Evolutionary conservation across 1,284 basidiomycete genomes (phyloP).

Genomic region (Tausonia pullulans): DNA sequence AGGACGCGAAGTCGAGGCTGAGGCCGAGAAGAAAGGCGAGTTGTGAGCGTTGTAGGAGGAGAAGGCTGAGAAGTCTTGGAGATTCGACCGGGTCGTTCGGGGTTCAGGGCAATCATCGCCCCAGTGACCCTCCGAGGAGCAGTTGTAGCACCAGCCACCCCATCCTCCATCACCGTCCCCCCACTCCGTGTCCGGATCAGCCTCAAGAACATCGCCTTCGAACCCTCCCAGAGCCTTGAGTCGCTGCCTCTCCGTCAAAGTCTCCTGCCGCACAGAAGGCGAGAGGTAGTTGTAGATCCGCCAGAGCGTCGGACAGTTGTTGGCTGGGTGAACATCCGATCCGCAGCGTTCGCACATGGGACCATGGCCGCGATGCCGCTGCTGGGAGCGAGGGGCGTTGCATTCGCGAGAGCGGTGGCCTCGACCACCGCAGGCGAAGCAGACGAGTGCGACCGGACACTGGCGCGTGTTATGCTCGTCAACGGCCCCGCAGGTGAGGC

Average conservation of each 20-base stretch:
- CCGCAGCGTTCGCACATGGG: constrained; percentile 67
- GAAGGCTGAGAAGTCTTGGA: constrained; percentile 61
- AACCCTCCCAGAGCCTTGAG: constrained; percentile 39
- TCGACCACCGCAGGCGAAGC: constrained; percentile 74
- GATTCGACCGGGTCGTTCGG: constrained; percentile 42
- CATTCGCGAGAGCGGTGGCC: constrained; percentile 75
- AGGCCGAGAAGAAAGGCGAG: constrained; percentile 12
- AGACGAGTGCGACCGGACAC: constrained; percentile 74
- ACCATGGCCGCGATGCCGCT: constrained; percentile 30
- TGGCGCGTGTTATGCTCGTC: constrained; percentile 71
- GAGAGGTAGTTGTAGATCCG: constrained; percentile 68
- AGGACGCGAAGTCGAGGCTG: neutral
- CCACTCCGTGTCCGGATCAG: constrained; percentile 24
- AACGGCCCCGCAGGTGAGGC: constrained; percentile 71
- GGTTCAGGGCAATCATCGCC: constrained; percentile 69
- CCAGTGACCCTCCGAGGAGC: constrained; percentile 64
- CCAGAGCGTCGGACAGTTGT: constrained; percentile 79
- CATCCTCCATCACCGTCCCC: constrained; percentile 33
- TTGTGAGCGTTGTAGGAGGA: constrained; percentile 48
- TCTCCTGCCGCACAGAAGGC: constrained; percentile 43
- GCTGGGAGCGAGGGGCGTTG: constrained; percentile 47
- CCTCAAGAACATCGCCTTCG: constrained; percentile 18
- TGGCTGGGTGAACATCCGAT: constrained; percentile 52
- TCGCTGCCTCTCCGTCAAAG: constrained; percentile 50
- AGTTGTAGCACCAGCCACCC: constrained; percentile 81